Percentiles rank a stretch among this genome's conserved stretches.
phyloP scores from a whole-genome alignment of 1,139 yeast genomes.

The Neolecta irregularis region DNA sequence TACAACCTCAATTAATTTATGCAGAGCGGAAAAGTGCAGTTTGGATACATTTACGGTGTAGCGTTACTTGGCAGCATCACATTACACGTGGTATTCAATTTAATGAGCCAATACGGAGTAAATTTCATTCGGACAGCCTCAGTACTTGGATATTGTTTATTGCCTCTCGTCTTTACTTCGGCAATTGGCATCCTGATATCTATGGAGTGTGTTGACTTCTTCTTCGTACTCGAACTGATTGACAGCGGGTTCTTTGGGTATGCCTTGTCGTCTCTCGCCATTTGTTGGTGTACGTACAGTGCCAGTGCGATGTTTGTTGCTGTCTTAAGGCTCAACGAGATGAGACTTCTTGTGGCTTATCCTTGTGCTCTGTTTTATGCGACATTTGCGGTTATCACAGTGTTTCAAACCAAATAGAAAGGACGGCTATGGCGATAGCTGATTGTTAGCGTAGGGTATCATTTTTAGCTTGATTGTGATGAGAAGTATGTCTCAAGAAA shows the following conservation, averaged over 20 bases:
- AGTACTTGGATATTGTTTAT: conserved; percentile 81
- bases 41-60: conserved; percentile 92
- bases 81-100: conserved; percentile 65
- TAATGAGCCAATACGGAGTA: conserved; percentile 52
- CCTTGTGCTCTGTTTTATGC: conserved; percentile 86
- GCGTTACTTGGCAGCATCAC: conserved; percentile 83
- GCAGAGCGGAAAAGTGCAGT: conserved; percentile 75
- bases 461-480: too few species aligned
- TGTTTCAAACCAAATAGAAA: too few species aligned
- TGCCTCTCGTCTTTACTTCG: conserved; percentile 74
- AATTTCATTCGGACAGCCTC: conserved; percentile 71
- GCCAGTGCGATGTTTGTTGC: conserved; percentile 89
- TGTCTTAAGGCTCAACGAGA: conserved; percentile 67
- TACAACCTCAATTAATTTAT: not conserved
- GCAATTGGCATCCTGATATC: conserved; percentile 55
- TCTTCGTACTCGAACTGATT: not conserved
- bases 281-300: conserved; percentile 88
- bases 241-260: conserved; percentile 54
- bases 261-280: conserved; percentile 48
- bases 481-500: too few species aligned
- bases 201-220: conserved; percentile 31
- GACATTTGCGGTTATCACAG: conserved; percentile 91
- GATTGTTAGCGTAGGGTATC: too few species aligned
- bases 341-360: conserved; percentile 81
- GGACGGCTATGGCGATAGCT: too few species aligned